Evolutionary conservation across 495 filamentous ascomycete genomes (phyloP), one percentile per base, ranked within the genome.

Genomic region (Neurospora intermedia): DNA sequence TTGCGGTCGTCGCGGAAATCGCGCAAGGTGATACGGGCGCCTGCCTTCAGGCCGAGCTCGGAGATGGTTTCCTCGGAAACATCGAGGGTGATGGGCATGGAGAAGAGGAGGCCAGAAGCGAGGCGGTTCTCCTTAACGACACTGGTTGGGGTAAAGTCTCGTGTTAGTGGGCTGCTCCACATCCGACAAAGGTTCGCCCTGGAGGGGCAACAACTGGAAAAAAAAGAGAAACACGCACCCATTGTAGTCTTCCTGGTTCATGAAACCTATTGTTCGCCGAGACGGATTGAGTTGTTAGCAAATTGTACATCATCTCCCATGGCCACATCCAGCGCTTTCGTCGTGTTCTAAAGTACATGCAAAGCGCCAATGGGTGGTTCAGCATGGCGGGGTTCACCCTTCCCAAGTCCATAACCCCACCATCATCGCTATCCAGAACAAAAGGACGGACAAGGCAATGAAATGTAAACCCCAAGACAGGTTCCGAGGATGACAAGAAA

Each of bases 1-100:
- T 97, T 96, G 41, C 93, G 89, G 81, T 99, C 96, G 77, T 99
- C 96, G 82, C 96, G 91, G 85, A 97, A 94, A 81, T 99, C 96
- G 71, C 95, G 92, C 48, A 99, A 91, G 45, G 94, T 93, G 76
- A 97, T 85, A 71, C 94, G 89, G 69, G 90, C 83, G 46, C 96
- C 94, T 35, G 92, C 77, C 87, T 94, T 91, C 73, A 98, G 84
- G 43, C 88, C 89, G 42, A 89, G 75, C 75, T 91, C 87, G 43
- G 92, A 84, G 81, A 98, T 92, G 48, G 87, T 87, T 79, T 90
- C 82, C 77, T 93, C 85, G 69, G 87, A 88, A 59, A 95, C 85
- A 82, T 99, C 96, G 73, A 99, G 90, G 76, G 92, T 96, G 78
- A 99, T 98, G 73, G 96, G 96, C 83, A 99, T 99, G 83, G 90